Evolutionary conservation across 2,329 filamentous ascomycete genomes (phyloP), one percentile per base, ranked within the genome.

Genomic region (Colletotrichum lupini): DNA sequence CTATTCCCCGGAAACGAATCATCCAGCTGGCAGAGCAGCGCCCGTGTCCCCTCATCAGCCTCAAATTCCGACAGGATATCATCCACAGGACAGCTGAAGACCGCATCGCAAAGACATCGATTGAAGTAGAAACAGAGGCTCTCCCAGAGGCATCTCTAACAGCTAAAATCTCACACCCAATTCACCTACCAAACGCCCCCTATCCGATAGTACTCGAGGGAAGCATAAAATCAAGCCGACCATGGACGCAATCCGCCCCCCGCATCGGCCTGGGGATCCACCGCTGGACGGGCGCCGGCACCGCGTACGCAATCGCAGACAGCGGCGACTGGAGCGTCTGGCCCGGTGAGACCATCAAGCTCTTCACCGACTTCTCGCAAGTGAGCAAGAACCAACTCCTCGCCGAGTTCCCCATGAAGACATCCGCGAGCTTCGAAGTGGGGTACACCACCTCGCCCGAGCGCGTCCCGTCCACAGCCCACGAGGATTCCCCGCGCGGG

Each of bases 11-110:
- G 5, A 78, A 81, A 24, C 82, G 81, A 6, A 75, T 83, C 2
- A 76, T 81, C 6, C 82, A 84, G 52, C 79, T 86, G 8, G 78
- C 81, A 1, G 78, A 82, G n/a, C 81, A 82, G 19, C 80, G 80
- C 2, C 79, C 85, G 46, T 81, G 82, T 0, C 85, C 85, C 0
- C 72, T 82, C 4, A 76, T 86, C 42, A 81, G 78, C 1, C 37
- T 85, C 14, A 80, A 79, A 19, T 77, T 85, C 49, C 83, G 81
- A 4, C 85, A 87, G 73, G 83, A 85, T 72, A 75, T 87, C 22
- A 77, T 78, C 57, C 73, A 65, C 49, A 68, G 69, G 26, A 68
- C 66, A 24, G 58, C 56, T 2, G 58, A 63, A 24, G 63, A 66
- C 28, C 61, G 63, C 4, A 42, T 75, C 12, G 67, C 66, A 11